Percentiles rank a stretch among this genome's conserved stretches.
Evolutionary conservation across 139 green algal species (phyloP).

Genomic region (Chlamydomonas sp.): DNA sequence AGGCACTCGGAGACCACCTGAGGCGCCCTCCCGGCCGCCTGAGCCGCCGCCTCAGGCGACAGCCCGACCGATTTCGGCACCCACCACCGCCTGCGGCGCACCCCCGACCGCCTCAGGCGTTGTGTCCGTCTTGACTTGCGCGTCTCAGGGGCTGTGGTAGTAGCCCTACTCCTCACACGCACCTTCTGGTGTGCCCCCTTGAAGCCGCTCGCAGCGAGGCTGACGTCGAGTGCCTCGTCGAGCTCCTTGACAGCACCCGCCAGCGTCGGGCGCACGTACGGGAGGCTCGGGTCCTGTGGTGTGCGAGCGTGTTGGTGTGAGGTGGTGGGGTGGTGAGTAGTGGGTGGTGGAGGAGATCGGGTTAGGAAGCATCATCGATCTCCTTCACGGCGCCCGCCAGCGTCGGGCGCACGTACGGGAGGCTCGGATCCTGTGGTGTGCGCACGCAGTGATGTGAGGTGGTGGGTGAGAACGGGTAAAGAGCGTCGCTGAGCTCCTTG

Average conservation of each 20-base stretch:
- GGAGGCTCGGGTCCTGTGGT: constrained; percentile 46
- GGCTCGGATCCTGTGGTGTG: constrained; percentile 41
- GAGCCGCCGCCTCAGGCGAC: too few species aligned
- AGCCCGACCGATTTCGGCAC: too few species aligned
- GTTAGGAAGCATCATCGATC: constrained; percentile 1
- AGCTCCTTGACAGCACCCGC: constrained; percentile 15
- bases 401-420: constrained; percentile 44
- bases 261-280: constrained; percentile 46
- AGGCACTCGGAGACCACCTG: too few species aligned
- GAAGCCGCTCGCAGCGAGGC: constrained; percentile 29
- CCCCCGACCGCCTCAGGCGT: not conserved
- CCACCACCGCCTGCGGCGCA: not conserved
- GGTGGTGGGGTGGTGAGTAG: too few species aligned
- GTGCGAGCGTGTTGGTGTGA: too few species aligned
- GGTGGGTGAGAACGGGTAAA: too few species aligned
- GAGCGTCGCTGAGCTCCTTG: constrained; percentile 3
- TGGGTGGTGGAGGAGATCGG: too few species aligned
- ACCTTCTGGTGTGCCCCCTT: constrained; percentile 9
- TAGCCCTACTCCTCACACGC: not conserved
- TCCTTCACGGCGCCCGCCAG: constrained; percentile 29
- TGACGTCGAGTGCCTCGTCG: constrained; percentile 42
- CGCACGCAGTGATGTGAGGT: too few species aligned
- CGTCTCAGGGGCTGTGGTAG: too few species aligned
- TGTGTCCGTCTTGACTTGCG: too few species aligned
- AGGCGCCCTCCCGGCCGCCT: too few species aligned